Conservation (phyloP, 2,329 filamentous ascomycete species). For the Pseudogymnoascus sp. region DNA sequence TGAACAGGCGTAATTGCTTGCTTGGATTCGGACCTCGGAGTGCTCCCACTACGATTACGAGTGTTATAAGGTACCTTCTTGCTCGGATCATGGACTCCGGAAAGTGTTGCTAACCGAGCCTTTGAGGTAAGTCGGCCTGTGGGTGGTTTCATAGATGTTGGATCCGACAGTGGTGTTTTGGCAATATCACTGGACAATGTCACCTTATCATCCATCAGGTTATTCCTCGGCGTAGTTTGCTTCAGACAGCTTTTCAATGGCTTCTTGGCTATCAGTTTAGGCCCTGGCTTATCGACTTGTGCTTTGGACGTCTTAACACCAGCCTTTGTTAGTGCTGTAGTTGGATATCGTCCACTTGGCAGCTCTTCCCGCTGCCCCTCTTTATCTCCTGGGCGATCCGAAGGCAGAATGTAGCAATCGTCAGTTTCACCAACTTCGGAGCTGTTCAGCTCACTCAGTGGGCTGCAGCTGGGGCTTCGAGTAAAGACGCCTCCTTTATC, state of each 20-base stretch:
- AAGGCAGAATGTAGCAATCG: background rate
- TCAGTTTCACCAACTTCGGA: background rate
- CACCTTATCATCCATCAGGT: background rate
- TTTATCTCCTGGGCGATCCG: background rate
- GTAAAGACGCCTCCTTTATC: background rate
- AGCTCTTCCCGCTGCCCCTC: background rate
- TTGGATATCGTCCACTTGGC: background rate
- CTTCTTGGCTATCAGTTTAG: background rate
- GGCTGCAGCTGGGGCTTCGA: background rate
- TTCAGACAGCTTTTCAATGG: background rate
- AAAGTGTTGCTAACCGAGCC: background rate
- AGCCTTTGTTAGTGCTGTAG: background rate
- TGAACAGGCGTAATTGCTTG: background rate
- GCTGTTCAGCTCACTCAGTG: background rate
- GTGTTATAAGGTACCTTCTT: background rate
- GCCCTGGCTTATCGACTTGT: background rate
- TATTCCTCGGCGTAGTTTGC: background rate
- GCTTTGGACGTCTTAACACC: background rate
- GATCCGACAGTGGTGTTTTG: background rate
- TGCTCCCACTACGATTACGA: background rate
- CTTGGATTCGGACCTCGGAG: background rate
- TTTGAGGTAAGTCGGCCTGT: constrained; percentile 14
- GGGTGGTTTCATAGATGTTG: constrained; percentile 18
- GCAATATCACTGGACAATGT: background rate
- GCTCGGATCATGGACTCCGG: background rate